Percentiles rank a stretch among this genome's conserved stretches.
These are phyloP conservation scores for Rosa persica DNA, from an alignment of 306 rosid species.

Conservation along the genomic window DNA sequence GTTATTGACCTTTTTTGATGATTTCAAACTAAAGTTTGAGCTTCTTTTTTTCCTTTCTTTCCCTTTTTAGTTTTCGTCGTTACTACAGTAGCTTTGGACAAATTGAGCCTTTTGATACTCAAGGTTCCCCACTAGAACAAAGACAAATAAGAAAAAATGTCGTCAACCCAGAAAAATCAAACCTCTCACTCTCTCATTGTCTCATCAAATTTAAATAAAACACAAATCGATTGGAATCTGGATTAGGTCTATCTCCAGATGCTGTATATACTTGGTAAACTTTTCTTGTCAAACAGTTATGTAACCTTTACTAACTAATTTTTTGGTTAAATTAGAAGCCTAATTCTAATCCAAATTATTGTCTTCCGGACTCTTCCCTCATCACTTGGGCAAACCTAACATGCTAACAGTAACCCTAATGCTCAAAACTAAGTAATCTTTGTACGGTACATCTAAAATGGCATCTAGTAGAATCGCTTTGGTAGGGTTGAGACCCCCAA, in stretches of 20 bases:
- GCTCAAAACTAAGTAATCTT: background rate
- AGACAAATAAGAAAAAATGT: background rate
- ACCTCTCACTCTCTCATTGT: background rate
- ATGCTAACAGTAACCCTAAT: background rate
- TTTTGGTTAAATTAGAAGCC: background rate
- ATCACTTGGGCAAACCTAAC: background rate
- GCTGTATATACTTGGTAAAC: background rate
- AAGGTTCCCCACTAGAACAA: background rate
- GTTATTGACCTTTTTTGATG: background rate
- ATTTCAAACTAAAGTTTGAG: background rate
- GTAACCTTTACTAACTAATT: background rate
- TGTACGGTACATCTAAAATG: background rate
- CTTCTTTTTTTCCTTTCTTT: background rate
- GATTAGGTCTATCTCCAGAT: background rate
- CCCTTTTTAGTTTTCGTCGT: background rate
- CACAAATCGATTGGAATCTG: background rate
- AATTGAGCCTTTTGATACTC: constrained; percentile 5
- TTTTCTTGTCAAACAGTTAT: background rate
- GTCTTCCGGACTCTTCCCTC: background rate
- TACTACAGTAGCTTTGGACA: background rate
- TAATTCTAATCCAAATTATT: background rate
- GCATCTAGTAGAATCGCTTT: background rate
- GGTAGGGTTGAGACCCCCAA: background rate
- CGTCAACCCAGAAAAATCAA: background rate
- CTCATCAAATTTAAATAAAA: background rate